Evolutionary conservation across 768 basidiomycete genomes (phyloP).

Genomic region (Podaxis mareebaensis): DNA sequence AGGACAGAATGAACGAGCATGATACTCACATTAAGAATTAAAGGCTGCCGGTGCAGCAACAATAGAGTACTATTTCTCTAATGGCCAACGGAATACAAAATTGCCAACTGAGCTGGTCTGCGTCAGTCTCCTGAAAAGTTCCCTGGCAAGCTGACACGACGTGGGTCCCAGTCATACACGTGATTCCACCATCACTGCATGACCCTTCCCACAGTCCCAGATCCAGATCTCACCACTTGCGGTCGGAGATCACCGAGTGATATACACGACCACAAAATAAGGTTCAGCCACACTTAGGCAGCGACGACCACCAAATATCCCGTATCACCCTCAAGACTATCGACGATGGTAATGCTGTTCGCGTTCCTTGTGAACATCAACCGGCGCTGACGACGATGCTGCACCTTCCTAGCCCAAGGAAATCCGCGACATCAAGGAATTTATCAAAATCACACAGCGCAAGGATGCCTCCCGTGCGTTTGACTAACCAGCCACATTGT

Average conservation of each 20-base stretch:
- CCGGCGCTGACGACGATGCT: constrained; percentile 14
- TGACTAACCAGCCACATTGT: not conserved
- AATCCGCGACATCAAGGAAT: constrained; percentile 97
- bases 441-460: constrained; percentile 95
- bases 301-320: constrained; percentile 19
- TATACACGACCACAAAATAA: constrained; percentile 31
- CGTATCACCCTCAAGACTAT: constrained; percentile 34
- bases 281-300: constrained; percentile 35
- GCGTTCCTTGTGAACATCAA: not conserved
- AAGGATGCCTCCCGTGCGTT: constrained; percentile 95
- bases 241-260: constrained; percentile 26
- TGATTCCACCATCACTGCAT: constrained; percentile 5
- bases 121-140: not conserved
- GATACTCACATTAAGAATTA: constrained; percentile 18
- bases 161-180: constrained; percentile 7
- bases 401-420: constrained; percentile 77
- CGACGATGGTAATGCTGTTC: constrained; percentile 39
- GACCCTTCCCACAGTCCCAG: not conserved
- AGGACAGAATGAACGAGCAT: not conserved
- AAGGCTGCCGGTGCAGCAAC: constrained; percentile 10
- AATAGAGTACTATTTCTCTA: constrained; percentile 11
- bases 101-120: not conserved
- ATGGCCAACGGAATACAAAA: not conserved
- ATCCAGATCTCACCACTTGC: constrained; percentile 4
- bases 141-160: constrained; percentile 2